A percentile compares a stretch with the other conserved stretches of the same genome.
Conservation (phyloP, 2,329 filamentous ascomycete genomes). For the Purpureocillium takamizusanense region DNA sequence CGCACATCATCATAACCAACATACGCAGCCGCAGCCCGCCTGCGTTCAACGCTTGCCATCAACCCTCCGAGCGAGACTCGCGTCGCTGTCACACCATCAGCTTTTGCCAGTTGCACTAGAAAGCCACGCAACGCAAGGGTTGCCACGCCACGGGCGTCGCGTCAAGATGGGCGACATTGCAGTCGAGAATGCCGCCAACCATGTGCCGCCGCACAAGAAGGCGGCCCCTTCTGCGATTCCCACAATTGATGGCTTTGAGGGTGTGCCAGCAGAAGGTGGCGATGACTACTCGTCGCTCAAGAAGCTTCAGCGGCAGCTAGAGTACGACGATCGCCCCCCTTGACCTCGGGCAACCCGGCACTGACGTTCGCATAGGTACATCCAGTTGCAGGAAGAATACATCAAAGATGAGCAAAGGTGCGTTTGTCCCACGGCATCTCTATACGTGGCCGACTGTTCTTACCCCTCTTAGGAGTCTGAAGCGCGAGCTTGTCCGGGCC, state of each 20-base stretch:
- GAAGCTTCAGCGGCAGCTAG: conserved; percentile 90
- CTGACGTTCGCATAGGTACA: conserved; percentile 52
- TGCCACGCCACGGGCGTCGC: background rate
- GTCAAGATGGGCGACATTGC: conserved; percentile 74
- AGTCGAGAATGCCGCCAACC: conserved; percentile 72
- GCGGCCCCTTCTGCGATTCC: conserved; percentile 71
- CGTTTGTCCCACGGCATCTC: too few relatives aligned
- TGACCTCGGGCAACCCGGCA: conserved; percentile 7
- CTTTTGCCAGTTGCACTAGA: background rate
- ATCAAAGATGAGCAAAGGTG: conserved; percentile 99
- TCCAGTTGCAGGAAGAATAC: conserved; percentile 97
- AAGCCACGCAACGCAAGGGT: background rate
- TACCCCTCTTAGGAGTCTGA: conserved; percentile 61
- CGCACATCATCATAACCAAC: background rate
- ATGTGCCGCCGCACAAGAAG: conserved; percentile 72
- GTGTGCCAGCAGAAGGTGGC: conserved; percentile 66
- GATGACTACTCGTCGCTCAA: conserved; percentile 96
- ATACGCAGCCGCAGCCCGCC: background rate
- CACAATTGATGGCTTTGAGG: conserved; percentile 84
- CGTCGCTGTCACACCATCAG: too few relatives aligned
- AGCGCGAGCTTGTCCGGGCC: conserved; percentile 91
- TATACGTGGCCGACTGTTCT: background rate
- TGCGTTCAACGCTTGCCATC: too few relatives aligned
- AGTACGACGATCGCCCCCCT: conserved; percentile 44
- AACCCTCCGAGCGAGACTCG: too few relatives aligned